A percentile compares a stretch with the other conserved stretches of the same genome.
These are phyloP conservation scores for Leavenworthia alabamica DNA, from an alignment of 345 rosid genomes.

Conservation along the genomic window DNA sequence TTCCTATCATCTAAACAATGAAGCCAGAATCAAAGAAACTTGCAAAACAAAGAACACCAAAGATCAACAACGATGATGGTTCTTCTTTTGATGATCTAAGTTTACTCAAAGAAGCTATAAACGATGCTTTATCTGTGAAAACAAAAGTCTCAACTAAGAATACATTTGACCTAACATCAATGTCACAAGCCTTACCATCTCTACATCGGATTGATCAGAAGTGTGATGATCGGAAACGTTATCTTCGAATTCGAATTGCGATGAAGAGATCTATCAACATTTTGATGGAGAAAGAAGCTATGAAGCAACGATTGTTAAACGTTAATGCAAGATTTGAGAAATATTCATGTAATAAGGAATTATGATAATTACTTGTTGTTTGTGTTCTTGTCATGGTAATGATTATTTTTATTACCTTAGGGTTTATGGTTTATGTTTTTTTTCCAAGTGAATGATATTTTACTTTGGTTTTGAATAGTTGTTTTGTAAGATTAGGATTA, in stretches of 20 bases:
- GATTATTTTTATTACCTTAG: background rate
- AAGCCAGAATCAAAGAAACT: slow-evolving; percentile 11
- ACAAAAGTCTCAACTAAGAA: background rate
- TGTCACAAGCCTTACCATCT: background rate
- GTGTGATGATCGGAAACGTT: background rate
- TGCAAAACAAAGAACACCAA: background rate
- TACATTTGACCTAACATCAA: background rate
- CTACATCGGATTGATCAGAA: background rate
- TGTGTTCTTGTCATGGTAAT: too few species aligned
- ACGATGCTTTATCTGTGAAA: background rate
- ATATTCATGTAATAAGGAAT: background rate
- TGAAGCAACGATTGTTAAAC: background rate
- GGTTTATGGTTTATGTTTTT: background rate
- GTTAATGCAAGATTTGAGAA: background rate
- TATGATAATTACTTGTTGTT: too few species aligned
- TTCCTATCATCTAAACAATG: background rate
- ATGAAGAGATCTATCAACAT: background rate
- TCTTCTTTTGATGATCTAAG: slow-evolving; percentile 17
- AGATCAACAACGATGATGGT: background rate
- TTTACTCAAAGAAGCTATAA: slow-evolving; percentile 6
- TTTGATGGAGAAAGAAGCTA: background rate
- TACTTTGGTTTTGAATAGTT: too few species aligned
- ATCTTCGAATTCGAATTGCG: background rate
- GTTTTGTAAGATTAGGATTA: too few species aligned
- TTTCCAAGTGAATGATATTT: background rate